Base-by-base conservation (phyloP, 306 rosid genomes). In the Crataegus laevigata region DNA sequence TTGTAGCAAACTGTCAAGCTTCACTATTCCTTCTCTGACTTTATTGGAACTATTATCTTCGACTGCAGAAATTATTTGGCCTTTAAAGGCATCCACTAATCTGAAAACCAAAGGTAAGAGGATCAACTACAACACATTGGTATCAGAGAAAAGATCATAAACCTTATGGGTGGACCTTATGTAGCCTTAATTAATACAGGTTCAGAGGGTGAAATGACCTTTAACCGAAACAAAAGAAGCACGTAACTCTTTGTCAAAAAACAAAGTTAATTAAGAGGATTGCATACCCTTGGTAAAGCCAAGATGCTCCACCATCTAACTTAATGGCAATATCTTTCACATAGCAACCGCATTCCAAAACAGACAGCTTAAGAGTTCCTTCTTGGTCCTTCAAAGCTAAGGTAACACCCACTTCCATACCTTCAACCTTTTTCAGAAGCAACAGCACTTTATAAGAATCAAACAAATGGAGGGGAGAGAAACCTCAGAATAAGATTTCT, bases 211-310 rank as follows among this genome's bases (percentile, higher is more conserved):
- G 24, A 8, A 42, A 61, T 5, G 43, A 45, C 28, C 22, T 34
- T 75, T 59, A 29, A 21, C 12, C 25, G 3, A 54, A 32, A 52
- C 26, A 45, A 40, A 62, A 69, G 63, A 50, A 22, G 2, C 25
- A 24, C 34, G 70, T 75, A 40, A 47, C 18, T 18, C 69, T 30
- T 59, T 85, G 24, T 34, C 69, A 77, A 13, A 68, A 61, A 68
- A 61, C 51, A 78, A 62, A 74, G 63, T 54, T 15, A 73, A 3
- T 74, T 70, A 70, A 75, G 81, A 87, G 73, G 69, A 72, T 75
- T 69, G 81, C 81, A 60, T 90, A 94, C 97, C 80, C 75, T 88
- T 94, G 91, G 84, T 94, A 91, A 86, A 94, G 92, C 97, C 96
- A 94, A 61, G 97, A 86, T 75, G 89, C 91, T 28, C 96, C 98